Conservation (phyloP, 345 rosid species). For the Cardamine resedifolia region DNA sequence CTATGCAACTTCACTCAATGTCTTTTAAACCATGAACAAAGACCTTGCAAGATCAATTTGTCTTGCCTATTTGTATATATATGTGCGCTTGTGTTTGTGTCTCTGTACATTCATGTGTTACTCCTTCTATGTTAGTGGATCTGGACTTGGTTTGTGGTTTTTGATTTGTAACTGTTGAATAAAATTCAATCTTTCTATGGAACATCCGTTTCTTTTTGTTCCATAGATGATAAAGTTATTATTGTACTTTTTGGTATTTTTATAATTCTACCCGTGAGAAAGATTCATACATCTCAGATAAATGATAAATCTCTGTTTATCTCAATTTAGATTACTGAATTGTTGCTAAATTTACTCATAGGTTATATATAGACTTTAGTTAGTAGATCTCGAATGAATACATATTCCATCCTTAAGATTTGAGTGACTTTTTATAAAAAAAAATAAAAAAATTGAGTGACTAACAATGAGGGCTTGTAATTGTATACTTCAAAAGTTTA, state of each 20-base stretch:
- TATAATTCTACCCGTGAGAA: neutral
- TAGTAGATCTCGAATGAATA: neutral
- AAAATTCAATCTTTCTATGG: conserved; percentile 19
- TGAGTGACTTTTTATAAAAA: too few species aligned
- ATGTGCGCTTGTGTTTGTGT: conserved; percentile 2
- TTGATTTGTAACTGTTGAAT: conserved; percentile 22
- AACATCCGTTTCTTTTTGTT: conserved; percentile 18
- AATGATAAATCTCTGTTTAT: neutral
- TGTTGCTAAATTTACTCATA: neutral
- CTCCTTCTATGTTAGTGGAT: conserved; percentile 10
- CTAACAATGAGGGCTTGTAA: neutral
- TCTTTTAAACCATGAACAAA: conserved; percentile 41
- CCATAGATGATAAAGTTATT: conserved; percentile 17
- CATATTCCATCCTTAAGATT: too few species aligned
- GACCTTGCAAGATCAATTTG: conserved; percentile 7
- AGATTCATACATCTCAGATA: neutral
- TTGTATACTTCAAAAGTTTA: neutral
- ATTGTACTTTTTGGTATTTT: neutral
- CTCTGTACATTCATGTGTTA: conserved; percentile 24
- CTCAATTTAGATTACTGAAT: neutral
- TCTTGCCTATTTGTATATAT: conserved; percentile 4
- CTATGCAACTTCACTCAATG: conserved; percentile 63
- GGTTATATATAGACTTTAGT: neutral
- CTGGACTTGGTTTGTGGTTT: conserved; percentile 24
- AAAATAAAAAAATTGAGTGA: too few species aligned